Percentiles rank a stretch among this genome's conserved stretches.
Evolutionary conservation across 2,329 filamentous ascomycete species (phyloP).

Genomic region (Cadophora sp.): DNA sequence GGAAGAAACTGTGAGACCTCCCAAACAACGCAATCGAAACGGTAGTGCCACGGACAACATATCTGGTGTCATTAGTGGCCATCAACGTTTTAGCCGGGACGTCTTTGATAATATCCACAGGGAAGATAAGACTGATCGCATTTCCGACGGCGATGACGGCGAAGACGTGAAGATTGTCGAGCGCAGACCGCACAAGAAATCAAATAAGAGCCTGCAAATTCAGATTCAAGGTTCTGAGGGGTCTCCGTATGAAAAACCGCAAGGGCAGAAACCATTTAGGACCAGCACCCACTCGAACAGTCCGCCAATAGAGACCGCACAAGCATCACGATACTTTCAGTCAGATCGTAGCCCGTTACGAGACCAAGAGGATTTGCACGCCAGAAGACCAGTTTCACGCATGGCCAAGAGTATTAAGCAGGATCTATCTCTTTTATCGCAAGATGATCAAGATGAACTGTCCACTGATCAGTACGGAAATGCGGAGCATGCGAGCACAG

Average conservation of each 20-base stretch:
- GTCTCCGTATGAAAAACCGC: neutral
- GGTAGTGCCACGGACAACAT: neutral
- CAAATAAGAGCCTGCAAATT: neutral
- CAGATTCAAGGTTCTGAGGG: neutral
- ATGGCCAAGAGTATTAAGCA: neutral
- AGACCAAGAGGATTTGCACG: neutral
- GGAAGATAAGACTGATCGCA: constrained; percentile 22
- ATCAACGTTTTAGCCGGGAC: neutral
- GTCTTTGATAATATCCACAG: neutral
- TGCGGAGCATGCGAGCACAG: neutral
- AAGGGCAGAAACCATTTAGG: neutral
- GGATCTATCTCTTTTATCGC: neutral
- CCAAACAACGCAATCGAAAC: neutral
- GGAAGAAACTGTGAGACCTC: constrained; percentile 2
- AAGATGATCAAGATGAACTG: constrained; percentile 4
- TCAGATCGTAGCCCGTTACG: neutral
- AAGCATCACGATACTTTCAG: neutral
- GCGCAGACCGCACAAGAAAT: neutral
- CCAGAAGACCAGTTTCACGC: neutral
- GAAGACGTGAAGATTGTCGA: neutral
- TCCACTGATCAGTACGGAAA: neutral
- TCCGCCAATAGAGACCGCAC: neutral
- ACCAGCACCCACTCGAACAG: neutral
- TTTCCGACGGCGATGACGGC: constrained; percentile 21
- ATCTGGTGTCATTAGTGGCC: neutral